These are phyloP conservation scores for Nothomitra cinnamomea DNA, from an alignment of 2,329 filamentous ascomycete species.

Conservation along the genomic window DNA sequence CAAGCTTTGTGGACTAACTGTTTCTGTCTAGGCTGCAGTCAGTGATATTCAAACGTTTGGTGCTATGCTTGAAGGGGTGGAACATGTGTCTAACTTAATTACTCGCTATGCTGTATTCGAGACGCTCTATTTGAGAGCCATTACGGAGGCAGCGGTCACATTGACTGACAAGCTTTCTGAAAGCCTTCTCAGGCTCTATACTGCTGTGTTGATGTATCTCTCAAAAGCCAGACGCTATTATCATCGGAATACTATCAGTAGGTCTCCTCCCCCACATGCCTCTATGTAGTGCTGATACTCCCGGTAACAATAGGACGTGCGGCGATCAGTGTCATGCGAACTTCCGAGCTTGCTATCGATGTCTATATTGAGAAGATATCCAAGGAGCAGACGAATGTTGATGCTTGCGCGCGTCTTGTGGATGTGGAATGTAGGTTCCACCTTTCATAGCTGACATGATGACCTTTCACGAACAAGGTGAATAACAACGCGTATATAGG, in stretches of 20 bases:
- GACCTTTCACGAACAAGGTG: no score
- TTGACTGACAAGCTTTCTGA: background rate
- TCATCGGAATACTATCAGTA: background rate
- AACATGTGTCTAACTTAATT: conserved; percentile 10
- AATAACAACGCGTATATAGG: no score
- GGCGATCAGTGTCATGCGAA: background rate
- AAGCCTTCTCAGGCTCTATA: background rate
- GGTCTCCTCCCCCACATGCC: background rate
- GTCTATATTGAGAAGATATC: background rate
- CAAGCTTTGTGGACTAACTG: no score
- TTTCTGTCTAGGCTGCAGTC: background rate
- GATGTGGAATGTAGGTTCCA: background rate
- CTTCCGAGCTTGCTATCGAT: background rate
- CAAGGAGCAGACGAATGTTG: background rate
- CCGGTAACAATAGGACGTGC: background rate
- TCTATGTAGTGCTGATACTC: no score
- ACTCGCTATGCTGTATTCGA: conserved; percentile 7
- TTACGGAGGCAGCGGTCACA: no score
- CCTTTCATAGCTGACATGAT: background rate
- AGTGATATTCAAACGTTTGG: conserved; percentile 3
- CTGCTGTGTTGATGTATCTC: background rate
- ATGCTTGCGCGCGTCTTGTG: background rate
- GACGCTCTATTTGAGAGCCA: background rate
- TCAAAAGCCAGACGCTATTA: background rate
- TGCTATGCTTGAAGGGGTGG: background rate